Base-by-base conservation (phyloP, 192 early-diverging fungal genomes). In the Coemansia reversa region DNA sequence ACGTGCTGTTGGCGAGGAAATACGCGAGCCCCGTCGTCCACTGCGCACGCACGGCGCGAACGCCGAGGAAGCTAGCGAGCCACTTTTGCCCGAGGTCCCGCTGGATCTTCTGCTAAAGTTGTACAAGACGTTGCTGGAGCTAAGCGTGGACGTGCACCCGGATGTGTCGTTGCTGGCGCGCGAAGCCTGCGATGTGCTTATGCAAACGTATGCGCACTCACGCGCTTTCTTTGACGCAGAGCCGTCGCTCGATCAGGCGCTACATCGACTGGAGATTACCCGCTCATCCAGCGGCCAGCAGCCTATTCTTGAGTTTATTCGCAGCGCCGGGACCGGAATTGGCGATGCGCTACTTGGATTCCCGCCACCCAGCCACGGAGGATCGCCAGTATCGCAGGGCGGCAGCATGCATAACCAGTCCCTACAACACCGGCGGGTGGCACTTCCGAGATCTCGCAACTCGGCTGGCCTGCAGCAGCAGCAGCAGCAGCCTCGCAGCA, bases 41-140 rank as follows among this genome's bases (percentile, higher is more conserved):
- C 51, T 18, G 52, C 24, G 49, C 5, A 50, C 9, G 27, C 35
- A 20, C 16, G 52, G 30, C 22, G 39, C 23, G 20, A 18, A 39
- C 7, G 28, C 19, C 52, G 12, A 67, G 58, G 23, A 64, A n/a
- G 29, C 60, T 48, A 76, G 52, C 48, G 73, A 58, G 12, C 22
- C 59, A 59, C 0, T 14, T 16, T 16, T 45, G 30, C 55, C 60
- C 8, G 79, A 74, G 22, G 68, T 70, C n/a, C 58, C 68, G 18
- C 47, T 50, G 51, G 76, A 69, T 25, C 30, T 81, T 58, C 53
- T 81, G 66, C 71, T 62, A 73, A 86, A 25, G 86, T 84, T 95
- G 18, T 94, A 90, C 89, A 96, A 96, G 82, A 84, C 87, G 7
- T 66, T 97, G 6, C 84, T 97, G 42, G 86, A 81, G 48, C 83